Base-by-base conservation (phyloP, 1,284 basidiomycete genomes). In the Tylopilus sp. region DNA sequence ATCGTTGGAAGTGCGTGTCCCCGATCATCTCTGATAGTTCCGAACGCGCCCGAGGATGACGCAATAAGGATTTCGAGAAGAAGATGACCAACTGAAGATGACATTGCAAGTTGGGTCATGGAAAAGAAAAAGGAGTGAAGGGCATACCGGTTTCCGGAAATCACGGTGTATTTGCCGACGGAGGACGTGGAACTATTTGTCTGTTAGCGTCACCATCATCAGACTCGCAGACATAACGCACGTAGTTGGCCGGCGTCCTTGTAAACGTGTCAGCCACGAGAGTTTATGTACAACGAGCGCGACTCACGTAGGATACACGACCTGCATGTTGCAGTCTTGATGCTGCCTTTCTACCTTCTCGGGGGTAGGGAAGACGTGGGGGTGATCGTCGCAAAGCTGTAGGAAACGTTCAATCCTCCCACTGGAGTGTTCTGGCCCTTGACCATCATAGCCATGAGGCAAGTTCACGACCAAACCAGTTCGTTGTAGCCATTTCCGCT, bases 321-420 rank as follows among this genome's bases (percentile, higher is more conserved):
- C 87, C 73, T 98, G 95, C 93, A 99, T 94, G 71, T 99, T 99
- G 72, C 93, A 95, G 70, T 99, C 96, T 75, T 99, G 96, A 68
- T 97, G 94, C 67, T 96, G 93, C 50, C 96, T 78, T 68, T 94
- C 91, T 58, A 94, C 75, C 78, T 95, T 94, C 71, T 96, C 85
- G 1, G 81, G 79, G 1, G 83, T 83, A 5, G 96, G 96, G 83
- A 85, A 98, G 58, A 87, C 68, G 69, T 94, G 81, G 10, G 95
- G 95, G 69, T 99, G 94, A 65, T 99, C 96, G 71, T 97, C 96
- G 65, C 94, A 96, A 36, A 99, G 81, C 73, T 98, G 94, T 61
- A 99, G 75, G 85, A 98, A 99, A 41, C 96, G 82, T 75, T 99
- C 96, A 48, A 98, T 81, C 54, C 96, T 82, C 48, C 90, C 96